Evolutionary conservation across 176 grass and related monocot genomes (phyloP).

Genomic region (Oryza meyeriana): DNA sequence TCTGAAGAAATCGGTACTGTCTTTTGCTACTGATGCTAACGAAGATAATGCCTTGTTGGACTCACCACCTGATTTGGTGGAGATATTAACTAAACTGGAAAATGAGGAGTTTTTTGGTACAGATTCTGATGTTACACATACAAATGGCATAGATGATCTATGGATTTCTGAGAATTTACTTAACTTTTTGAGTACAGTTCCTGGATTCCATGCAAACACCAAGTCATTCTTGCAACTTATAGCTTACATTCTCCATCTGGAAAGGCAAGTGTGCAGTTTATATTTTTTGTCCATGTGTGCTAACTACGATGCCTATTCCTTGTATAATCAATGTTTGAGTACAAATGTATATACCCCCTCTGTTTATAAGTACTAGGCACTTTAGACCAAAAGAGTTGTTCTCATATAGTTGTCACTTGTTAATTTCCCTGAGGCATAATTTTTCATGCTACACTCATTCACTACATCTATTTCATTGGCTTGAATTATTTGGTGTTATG

Average conservation of each 20-base stretch:
- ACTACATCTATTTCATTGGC: neutral
- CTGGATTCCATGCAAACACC: constrained; percentile 63
- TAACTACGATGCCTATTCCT: neutral
- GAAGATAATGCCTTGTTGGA: constrained; percentile 46
- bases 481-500: neutral
- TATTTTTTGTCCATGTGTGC: constrained; percentile 22
- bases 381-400: neutral
- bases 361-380: neutral
- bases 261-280: constrained; percentile 63
- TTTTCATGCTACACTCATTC: neutral
- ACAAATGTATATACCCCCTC: neutral
- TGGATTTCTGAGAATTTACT: constrained; percentile 70
- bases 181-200: constrained; percentile 57
- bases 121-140: constrained; percentile 30
- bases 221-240: constrained; percentile 51
- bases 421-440: neutral
- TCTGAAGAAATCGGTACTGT: constrained; percentile 58
- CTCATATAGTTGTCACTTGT: neutral
- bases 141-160: constrained; percentile 42
- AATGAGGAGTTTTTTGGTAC: constrained; percentile 32
- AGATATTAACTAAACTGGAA: constrained; percentile 44
- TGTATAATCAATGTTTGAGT: neutral
- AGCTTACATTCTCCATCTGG: constrained; percentile 84
- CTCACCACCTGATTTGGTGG: constrained; percentile 64
- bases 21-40: constrained; percentile 38